Base-by-base conservation (phyloP, 208 protist species). In the Leishmania aethiopica region DNA sequence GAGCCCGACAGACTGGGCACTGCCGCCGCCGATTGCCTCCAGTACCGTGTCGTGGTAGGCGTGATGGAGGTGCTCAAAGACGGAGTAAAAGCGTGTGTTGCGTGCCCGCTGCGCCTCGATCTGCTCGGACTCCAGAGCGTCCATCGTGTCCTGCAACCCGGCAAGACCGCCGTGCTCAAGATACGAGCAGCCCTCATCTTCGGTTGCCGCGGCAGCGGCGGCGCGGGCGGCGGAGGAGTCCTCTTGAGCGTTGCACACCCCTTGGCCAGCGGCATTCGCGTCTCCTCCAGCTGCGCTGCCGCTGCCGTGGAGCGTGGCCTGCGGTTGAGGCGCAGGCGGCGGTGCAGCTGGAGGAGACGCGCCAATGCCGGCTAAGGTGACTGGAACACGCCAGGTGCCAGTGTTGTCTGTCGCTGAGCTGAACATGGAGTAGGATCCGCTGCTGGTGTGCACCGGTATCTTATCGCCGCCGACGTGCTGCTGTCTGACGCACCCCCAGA, bases 11-110 rank as follows among this genome's bases (percentile, higher is more conserved):
- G 72, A 22, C 47, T 37, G n/a, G 47, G 32, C 40, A 13, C 53
- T 35, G 17, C 59, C 51, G 13, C n/a, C 28, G 32, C 28, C 55
- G 7, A 57, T 42, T 35, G 78, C 62, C 51, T 82, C 82, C 32
- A 89, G 81, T 13, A 90, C 78, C 3, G 85, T 81, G 75, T 84
- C 76, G 66, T 79, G 67, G 79, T 84, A 93, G 55, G 73, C 81
- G 45, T 78, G 75, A 75, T 93, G 90, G 6, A 93, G 77, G 77
- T 93, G 87, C 28, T 85, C 80, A 47, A 90, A 93, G n/a, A 91
- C 79, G 47, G 83, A 88, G 84, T 91, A 86, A 69, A 91, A 91
- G 72, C 73, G 78, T 40, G 67, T 75, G 75, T 92, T 92, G 67
- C 89, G 86, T 3, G 67, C 69, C 53, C 89, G 80, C 47, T 87